Evolutionary conservation across 1,139 yeast genomes (phyloP).

Genomic region (Candida tunisiensis): DNA sequence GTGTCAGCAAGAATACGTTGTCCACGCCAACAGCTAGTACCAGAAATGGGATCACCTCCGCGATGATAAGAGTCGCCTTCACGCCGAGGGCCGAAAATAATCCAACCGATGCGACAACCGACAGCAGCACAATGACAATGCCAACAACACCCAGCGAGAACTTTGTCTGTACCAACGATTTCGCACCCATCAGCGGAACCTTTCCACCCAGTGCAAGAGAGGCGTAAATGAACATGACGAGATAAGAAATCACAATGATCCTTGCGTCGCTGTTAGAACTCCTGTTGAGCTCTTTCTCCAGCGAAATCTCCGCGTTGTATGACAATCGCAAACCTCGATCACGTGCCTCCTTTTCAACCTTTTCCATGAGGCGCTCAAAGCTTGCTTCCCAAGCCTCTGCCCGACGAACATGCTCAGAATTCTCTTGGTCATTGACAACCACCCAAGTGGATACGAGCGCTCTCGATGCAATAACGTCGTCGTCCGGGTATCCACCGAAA

Average conservation of each 20-base stretch:
- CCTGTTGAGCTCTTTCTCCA: conserved; percentile 69
- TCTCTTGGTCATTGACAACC: conserved; percentile 30
- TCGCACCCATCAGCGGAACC: conserved; percentile 14
- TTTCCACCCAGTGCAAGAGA: conserved; percentile 66
- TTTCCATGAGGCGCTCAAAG: conserved; percentile 36
- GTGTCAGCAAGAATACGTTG: conserved; percentile 73
- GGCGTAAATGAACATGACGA: conserved; percentile 83
- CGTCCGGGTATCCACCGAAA: conserved; percentile 38
- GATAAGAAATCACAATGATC: conserved; percentile 56
- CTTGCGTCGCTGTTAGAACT: conserved; percentile 66
- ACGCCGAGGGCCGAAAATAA: conserved; percentile 58
- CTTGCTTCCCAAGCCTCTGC: conserved; percentile 50
- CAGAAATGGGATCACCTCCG: conserved; percentile 93
- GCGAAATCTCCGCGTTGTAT: conserved; percentile 68
- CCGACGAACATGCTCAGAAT: conserved; percentile 22
- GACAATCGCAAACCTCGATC: conserved; percentile 39
- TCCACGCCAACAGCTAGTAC: conserved; percentile 92
- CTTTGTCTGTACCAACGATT: conserved; percentile 39
- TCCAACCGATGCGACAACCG: conserved; percentile 73
- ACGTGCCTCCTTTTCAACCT: conserved; percentile 26
- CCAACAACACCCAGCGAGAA: conserved; percentile 70
- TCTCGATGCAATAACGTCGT: conserved; percentile 36
- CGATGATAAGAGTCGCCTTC: conserved; percentile 79
- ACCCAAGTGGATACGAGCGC: conserved; percentile 69
- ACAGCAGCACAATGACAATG: conserved; percentile 57